Conservation (phyloP, 495 filamentous ascomycete species). For the Peziza echinospora region DNA sequence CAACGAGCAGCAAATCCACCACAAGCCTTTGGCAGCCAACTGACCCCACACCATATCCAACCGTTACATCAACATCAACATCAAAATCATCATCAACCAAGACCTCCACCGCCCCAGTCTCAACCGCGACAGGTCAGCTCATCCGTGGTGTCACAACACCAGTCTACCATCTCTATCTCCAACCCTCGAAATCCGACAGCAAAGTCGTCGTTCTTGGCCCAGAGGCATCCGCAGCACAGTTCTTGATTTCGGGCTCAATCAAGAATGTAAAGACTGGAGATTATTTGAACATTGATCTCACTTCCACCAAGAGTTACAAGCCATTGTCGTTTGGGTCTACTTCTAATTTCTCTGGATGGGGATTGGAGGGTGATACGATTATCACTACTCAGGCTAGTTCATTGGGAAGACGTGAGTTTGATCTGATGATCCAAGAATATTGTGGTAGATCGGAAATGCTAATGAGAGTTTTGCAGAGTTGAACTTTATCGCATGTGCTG, state of each 20-base stretch:
- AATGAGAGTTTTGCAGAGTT: conserved; percentile 20
- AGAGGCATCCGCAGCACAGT: conserved; percentile 24
- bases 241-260: conserved; percentile 28
- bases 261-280: conserved; percentile 24
- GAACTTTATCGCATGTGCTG: conserved; percentile 29
- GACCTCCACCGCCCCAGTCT: background rate
- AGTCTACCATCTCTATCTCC: conserved; percentile 8
- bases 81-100: no score
- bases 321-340: conserved; percentile 24
- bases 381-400: conserved; percentile 25
- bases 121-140: conserved; percentile 4
- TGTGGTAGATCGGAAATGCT: background rate
- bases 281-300: conserved; percentile 26
- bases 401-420: conserved; percentile 24
- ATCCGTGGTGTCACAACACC: conserved; percentile 13
- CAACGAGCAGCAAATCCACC: background rate
- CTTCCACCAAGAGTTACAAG: conserved; percentile 28
- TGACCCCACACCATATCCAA: background rate
- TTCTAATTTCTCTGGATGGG: conserved; percentile 25
- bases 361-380: conserved; percentile 32
- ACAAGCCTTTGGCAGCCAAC: background rate
- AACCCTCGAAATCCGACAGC: conserved; percentile 10
- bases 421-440: background rate
- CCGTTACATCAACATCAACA: background rate
- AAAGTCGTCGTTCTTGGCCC: conserved; percentile 27